Conservation (phyloP, 352 stramenopile genomes). For the Globisporangium mamillatum region DNA sequence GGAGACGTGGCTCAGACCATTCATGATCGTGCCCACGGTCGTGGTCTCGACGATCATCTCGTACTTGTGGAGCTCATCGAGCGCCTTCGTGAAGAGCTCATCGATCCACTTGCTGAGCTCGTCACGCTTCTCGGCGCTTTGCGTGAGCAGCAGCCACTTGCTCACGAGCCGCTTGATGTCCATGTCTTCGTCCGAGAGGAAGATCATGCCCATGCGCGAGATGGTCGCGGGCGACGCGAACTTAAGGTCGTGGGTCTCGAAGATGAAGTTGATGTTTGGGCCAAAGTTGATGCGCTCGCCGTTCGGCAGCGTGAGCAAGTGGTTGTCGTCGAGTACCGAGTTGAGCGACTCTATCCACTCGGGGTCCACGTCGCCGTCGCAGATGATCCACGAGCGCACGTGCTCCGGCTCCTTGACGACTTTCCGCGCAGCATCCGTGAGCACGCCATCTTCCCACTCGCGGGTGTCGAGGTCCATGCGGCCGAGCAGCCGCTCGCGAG, state of each 20-base stretch:
- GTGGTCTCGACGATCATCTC: constrained; percentile 91
- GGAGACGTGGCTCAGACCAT: constrained; percentile 87
- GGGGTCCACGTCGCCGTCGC: constrained; percentile 94
- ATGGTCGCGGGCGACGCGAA: constrained; percentile 96
- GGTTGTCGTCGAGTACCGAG: constrained; percentile 95
- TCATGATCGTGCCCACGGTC: constrained; percentile 92
- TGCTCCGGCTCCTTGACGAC: constrained; percentile 89
- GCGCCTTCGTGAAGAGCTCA: constrained; percentile 87
- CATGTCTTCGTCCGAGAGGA: constrained; percentile 91
- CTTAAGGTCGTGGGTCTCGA: constrained; percentile 94
- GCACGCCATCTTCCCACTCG: constrained; percentile 94
- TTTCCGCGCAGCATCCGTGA: constrained; percentile 89
- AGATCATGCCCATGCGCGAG: constrained; percentile 97
- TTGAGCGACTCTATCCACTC: constrained; percentile 97
- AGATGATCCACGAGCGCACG: constrained; percentile 94
- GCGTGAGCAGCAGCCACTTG: constrained; percentile 77
- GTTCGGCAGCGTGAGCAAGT: constrained; percentile 94
- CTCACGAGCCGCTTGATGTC: constrained; percentile 72
- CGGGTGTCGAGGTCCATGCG: constrained; percentile 95
- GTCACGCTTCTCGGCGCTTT: constrained; percentile 43
- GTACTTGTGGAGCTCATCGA: constrained; percentile 87
- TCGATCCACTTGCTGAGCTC: constrained; percentile 87
- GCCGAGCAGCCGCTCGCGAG: constrained; percentile 86
- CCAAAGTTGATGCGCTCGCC: constrained; percentile 95
- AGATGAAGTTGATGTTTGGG: constrained; percentile 95